phyloP scores from a whole-genome alignment of 768 basidiomycete genomes.

The Termitomyces sp. region DNA sequence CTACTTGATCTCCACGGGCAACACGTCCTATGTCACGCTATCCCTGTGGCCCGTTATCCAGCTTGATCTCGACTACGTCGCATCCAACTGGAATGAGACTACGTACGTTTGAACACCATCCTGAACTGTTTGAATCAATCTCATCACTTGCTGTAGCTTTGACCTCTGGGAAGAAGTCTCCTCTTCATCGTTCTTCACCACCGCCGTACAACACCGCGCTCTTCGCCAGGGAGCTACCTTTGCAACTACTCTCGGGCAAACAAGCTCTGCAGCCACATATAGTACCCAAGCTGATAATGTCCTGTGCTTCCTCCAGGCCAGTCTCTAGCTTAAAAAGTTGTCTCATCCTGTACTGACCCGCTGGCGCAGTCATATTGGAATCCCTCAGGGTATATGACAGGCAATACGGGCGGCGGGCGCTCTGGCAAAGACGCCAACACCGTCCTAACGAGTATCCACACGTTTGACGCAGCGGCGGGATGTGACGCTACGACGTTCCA shows the following conservation, averaged over 20 bases:
- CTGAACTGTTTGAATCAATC: conserved; percentile 7
- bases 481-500: conserved; percentile 75
- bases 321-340: neutral
- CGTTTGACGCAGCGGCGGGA: conserved; percentile 66
- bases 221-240: conserved; percentile 65
- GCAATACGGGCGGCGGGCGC: conserved; percentile 74
- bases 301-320: conserved; percentile 76
- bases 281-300: conserved; percentile 55
- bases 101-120: conserved; percentile 20
- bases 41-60: conserved; percentile 70
- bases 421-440: conserved; percentile 77
- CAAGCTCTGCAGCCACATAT: conserved; percentile 41
- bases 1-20: conserved; percentile 47
- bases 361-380: conserved; percentile 74
- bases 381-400: conserved; percentile 55
- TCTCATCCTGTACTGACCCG: neutral
- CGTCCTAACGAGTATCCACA: conserved; percentile 70
- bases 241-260: conserved; percentile 55
- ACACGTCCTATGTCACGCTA: conserved; percentile 40
- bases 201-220: conserved; percentile 74
- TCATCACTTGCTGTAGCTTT: conserved; percentile 44
- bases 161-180: conserved; percentile 76
- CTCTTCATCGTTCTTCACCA: conserved; percentile 80
- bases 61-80: conserved; percentile 74
- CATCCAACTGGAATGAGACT: conserved; percentile 65